These are phyloP conservation scores for Petunia secreta DNA, from an alignment of 257 asterid species.

Conservation along the genomic window DNA sequence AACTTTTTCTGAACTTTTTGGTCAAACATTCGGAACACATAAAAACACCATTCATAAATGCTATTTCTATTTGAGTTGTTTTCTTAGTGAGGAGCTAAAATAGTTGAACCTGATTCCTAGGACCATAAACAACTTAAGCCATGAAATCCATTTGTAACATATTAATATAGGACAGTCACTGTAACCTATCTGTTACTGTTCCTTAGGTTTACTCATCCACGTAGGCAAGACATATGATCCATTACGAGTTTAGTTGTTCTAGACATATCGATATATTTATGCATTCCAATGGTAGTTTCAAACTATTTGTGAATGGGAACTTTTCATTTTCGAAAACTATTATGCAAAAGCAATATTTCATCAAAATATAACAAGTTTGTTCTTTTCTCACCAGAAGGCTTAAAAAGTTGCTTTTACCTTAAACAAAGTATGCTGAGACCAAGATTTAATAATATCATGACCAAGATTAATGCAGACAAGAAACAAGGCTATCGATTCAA, in stretches of 20 bases:
- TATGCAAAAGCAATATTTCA: background rate
- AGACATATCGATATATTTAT: background rate
- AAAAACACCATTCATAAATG: background rate
- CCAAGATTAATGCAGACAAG: background rate
- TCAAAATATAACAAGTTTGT: background rate
- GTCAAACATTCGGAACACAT: background rate
- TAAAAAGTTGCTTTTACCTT: constrained; percentile 22
- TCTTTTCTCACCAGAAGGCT: constrained; percentile 18
- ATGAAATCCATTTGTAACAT: constrained; percentile 8
- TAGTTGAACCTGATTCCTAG: background rate
- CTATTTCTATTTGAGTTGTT: constrained; percentile 13
- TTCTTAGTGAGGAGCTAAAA: background rate
- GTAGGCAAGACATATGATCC: background rate
- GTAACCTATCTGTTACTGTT: background rate
- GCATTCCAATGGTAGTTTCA: background rate
- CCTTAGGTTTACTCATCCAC: background rate
- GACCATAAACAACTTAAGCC: background rate
- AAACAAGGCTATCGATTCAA: background rate
- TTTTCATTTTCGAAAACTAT: background rate
- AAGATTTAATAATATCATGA: background rate
- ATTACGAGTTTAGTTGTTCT: background rate
- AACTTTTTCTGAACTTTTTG: background rate
- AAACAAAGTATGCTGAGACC: constrained; percentile 2
- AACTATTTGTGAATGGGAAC: background rate
- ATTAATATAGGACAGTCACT: background rate